Conservation (phyloP, 108 stramenopile species). For the Cyclostephanos invisitatus region DNA sequence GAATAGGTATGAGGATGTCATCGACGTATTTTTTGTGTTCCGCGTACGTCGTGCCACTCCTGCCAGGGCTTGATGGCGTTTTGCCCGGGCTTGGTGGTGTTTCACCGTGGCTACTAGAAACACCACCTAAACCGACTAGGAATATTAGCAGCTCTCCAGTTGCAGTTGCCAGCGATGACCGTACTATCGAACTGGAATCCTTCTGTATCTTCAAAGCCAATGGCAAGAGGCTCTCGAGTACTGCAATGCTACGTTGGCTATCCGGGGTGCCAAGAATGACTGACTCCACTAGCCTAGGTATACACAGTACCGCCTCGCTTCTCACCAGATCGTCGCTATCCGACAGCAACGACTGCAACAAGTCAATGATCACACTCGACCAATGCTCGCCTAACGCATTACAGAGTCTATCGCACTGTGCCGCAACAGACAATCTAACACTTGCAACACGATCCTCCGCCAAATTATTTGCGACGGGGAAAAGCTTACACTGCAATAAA, state of each 20-base stretch:
- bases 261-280: conserved; percentile 38
- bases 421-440: conserved; percentile 84
- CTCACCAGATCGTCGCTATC: conserved; percentile 85
- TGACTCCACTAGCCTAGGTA: conserved; percentile 79
- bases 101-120: conserved; percentile 9
- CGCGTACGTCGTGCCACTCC: conserved; percentile 18
- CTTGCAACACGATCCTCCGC: conserved; percentile 84
- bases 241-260: conserved; percentile 52
- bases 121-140: conserved; percentile 68
- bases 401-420: conserved; percentile 85
- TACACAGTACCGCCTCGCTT: conserved; percentile 83
- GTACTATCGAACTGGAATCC: conserved; percentile 67
- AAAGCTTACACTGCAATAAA: conserved; percentile 85
- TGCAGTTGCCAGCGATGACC: conserved; percentile 81
- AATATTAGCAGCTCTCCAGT: conserved; percentile 83
- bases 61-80: conserved; percentile 20
- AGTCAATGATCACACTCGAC: conserved; percentile 90
- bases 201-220: conserved; percentile 79
- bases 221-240: conserved; percentile 79
- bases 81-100: conserved; percentile 42
- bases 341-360: conserved; percentile 72
- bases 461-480: conserved; percentile 85
- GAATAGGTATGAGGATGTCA: conserved; percentile 80
- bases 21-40: conserved; percentile 83
- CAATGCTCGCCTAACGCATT: conserved; percentile 88